A percentile compares a stretch with the other conserved stretches of the same genome.
These are phyloP conservation scores for Claviceps africana DNA, from an alignment of 2,329 filamentous ascomycete species.

Conservation along the genomic window DNA sequence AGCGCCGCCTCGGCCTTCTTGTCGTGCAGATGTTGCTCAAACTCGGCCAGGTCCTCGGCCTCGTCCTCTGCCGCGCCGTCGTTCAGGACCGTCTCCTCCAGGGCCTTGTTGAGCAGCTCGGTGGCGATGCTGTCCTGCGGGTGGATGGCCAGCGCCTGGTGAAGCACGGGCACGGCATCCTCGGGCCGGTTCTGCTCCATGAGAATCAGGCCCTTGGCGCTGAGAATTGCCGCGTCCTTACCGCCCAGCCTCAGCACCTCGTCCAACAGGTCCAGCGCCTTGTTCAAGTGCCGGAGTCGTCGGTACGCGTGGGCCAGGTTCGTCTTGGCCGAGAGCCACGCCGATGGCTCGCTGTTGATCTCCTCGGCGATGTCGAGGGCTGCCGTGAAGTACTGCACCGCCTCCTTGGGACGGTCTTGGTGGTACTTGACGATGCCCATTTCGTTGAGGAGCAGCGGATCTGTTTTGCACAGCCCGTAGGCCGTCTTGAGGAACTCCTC, in stretches of 20 bases:
- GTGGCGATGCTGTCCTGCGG: constrained; percentile 73
- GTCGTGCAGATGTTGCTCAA: constrained; percentile 38
- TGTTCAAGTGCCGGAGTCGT: constrained; percentile 51
- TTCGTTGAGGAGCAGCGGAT: constrained; percentile 87
- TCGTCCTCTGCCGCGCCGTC: constrained; percentile 32
- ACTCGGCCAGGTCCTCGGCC: constrained; percentile 30
- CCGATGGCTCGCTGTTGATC: constrained; percentile 66
- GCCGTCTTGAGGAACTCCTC: constrained; percentile 90
- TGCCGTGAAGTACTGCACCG: constrained; percentile 62
- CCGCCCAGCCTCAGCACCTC: constrained; percentile 72
- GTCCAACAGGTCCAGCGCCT: constrained; percentile 70
- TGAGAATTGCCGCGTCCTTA: constrained; percentile 66
- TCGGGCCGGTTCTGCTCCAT: constrained; percentile 62
- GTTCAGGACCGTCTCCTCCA: constrained; percentile 43
- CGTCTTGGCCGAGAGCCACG: constrained; percentile 71
- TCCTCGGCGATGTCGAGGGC: constrained; percentile 67
- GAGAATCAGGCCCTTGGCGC: constrained; percentile 70
- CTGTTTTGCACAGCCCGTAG: constrained; percentile 66
- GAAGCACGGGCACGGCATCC: constrained; percentile 68
- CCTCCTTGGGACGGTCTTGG: constrained; percentile 63
- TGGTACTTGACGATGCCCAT: constrained; percentile 94
- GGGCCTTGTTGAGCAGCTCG: constrained; percentile 59
- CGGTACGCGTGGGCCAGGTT: constrained; percentile 85
- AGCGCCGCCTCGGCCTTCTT: constrained; percentile 30
- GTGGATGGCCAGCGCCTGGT: constrained; percentile 67